phyloP scores from a whole-genome alignment of 208 protist species.

The Tritrichomonas musculus region DNA sequence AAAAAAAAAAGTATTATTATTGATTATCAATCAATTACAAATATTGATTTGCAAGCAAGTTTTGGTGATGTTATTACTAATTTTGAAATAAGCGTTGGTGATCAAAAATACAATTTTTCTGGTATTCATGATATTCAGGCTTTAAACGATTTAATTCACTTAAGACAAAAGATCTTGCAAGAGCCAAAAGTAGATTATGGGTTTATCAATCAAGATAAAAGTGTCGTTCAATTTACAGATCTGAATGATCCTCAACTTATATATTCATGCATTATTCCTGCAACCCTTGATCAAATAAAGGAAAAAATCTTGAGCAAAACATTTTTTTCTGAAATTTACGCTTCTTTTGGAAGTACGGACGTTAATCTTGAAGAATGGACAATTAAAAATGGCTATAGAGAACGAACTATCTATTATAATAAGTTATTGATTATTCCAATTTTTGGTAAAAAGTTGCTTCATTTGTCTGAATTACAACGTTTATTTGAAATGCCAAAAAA shows the following conservation, averaged over 20 bases:
- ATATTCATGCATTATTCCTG: not conserved
- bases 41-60: not conserved
- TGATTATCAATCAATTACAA: not conserved
- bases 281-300: not conserved
- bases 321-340: not conserved
- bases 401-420: not conserved
- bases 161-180: not conserved
- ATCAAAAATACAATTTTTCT: not conserved
- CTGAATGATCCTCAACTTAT: not conserved
- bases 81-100: not conserved
- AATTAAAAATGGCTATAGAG: not conserved
- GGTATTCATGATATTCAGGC: not conserved
- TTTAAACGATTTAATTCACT: not conserved
- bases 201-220: not conserved
- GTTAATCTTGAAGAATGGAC: not conserved
- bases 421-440: not conserved
- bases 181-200: not conserved
- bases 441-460: not conserved
- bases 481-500: not conserved
- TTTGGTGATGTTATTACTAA: not conserved
- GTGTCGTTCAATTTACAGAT: not conserved
- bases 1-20: not conserved
- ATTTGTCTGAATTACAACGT: not conserved
- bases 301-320: not conserved
- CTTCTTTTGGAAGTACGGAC: not conserved